Evolutionary conservation across 1,284 basidiomycete species (phyloP).

Genomic region (Coniophora puteana): DNA sequence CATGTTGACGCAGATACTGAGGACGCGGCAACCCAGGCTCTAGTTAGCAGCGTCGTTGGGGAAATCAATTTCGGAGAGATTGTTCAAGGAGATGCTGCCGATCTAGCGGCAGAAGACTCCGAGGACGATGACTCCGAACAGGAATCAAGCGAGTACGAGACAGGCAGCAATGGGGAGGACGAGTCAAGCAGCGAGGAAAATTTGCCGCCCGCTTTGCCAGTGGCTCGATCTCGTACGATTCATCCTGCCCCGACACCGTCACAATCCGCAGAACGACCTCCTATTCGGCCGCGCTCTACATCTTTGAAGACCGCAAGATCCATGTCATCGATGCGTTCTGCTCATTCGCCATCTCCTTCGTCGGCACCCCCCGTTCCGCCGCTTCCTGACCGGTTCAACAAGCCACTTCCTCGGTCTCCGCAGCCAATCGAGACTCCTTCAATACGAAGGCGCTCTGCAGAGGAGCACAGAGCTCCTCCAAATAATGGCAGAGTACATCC

Average conservation of each 20-base stretch:
- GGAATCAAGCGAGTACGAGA: constrained; percentile 37
- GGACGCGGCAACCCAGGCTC: constrained; percentile 73
- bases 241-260: constrained; percentile 9
- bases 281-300: constrained; percentile 32
- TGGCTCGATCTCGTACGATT: constrained; percentile 4
- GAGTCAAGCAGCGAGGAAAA: constrained; percentile 28
- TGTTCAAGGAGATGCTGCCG: constrained; percentile 72
- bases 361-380: constrained; percentile 37
- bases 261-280: constrained; percentile 7
- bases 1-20: constrained; percentile 56
- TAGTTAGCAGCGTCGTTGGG: constrained; percentile 76
- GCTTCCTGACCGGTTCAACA: constrained; percentile 30
- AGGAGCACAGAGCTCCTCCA: constrained; percentile 3
- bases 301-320: constrained; percentile 46
- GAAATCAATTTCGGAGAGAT: constrained; percentile 81
- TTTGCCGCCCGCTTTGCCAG: constrained; percentile 8
- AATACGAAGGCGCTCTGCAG: constrained; percentile 7
- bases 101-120: constrained; percentile 76
- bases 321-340: constrained; percentile 25
- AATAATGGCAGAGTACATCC: constrained; percentile 8
- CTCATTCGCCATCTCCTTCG: constrained; percentile 8
- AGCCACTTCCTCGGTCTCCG: constrained; percentile 26
- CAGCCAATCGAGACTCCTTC: too few species aligned
- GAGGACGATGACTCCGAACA: constrained; percentile 46
- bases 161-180: constrained; percentile 26